Conservation (phyloP, 2,329 filamentous ascomycete species). For the Xylaria sp. region DNA sequence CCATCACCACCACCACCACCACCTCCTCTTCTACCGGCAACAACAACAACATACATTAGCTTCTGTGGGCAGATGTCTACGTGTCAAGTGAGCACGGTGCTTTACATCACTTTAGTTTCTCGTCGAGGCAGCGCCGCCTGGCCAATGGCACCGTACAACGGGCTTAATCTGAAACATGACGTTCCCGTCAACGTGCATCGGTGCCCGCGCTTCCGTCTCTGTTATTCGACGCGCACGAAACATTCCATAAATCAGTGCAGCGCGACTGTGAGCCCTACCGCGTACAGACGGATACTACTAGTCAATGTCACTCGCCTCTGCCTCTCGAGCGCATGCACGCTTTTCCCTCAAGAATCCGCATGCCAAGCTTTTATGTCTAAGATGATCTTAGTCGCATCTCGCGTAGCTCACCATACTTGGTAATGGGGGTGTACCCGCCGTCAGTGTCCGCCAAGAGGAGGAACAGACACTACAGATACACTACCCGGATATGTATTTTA, state of each 20-base stretch:
- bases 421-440: not conserved
- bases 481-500: not conserved
- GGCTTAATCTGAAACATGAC: conserved; percentile 29
- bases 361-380: conserved; percentile 24
- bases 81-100: conserved; percentile 24
- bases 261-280: not conserved
- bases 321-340: conserved; percentile 4
- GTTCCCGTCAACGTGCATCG: conserved; percentile 20
- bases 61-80: conserved; percentile 20
- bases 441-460: conserved; percentile 3
- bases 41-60: not conserved
- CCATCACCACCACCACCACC: conserved; percentile 1
- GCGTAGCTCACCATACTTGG: conserved; percentile 2
- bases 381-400: conserved; percentile 17
- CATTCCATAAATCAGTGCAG: conserved; percentile 5
- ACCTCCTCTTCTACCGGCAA: not conserved
- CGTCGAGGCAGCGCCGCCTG: conserved; percentile 5
- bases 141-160: conserved; percentile 12
- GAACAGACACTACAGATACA: not conserved
- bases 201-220: conserved; percentile 19
- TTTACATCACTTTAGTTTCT: conserved; percentile 18
- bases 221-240: conserved; percentile 9
- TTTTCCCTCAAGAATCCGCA: conserved; percentile 10
- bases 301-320: conserved; percentile 2
- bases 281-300: not conserved